These are phyloP conservation scores for Houttuynia cordata DNA, from an alignment of 164 flowering plant genomes.

Conservation along the genomic window DNA sequence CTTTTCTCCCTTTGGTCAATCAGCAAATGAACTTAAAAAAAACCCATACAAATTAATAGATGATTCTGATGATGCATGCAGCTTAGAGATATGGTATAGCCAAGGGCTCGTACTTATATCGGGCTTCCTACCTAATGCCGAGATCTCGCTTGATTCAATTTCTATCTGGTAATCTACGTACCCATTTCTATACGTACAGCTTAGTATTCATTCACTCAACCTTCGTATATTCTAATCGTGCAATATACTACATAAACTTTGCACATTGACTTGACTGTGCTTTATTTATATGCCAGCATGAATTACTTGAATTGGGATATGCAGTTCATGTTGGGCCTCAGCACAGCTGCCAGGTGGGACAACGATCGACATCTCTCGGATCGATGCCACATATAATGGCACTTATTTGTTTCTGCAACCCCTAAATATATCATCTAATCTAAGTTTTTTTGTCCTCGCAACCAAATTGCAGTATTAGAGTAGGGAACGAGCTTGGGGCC, in stretches of 20 bases:
- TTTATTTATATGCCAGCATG: slow-evolving; percentile 32
- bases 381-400: no score
- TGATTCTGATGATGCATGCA: neutral
- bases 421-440: no score
- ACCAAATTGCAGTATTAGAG: slow-evolving; percentile 40
- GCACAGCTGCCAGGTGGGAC: slow-evolving; percentile 23
- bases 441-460: no score
- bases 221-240: no score
- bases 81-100: slow-evolving; percentile 78
- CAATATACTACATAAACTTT: no score
- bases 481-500: slow-evolving; percentile 76
- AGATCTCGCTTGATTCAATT: slow-evolving; percentile 59
- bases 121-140: slow-evolving; percentile 58
- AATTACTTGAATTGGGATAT: slow-evolving; percentile 62
- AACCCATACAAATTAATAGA: no score
- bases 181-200: no score
- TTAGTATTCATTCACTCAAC: no score
- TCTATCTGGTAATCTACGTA: slow-evolving; percentile 84
- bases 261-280: neutral
- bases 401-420: no score
- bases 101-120: slow-evolving; percentile 68
- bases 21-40: no score
- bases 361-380: no score
- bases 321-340: slow-evolving; percentile 54
- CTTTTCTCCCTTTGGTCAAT: no score